phyloP scores from a whole-genome alignment of 345 rosid species.

The Mercurialis annua region DNA sequence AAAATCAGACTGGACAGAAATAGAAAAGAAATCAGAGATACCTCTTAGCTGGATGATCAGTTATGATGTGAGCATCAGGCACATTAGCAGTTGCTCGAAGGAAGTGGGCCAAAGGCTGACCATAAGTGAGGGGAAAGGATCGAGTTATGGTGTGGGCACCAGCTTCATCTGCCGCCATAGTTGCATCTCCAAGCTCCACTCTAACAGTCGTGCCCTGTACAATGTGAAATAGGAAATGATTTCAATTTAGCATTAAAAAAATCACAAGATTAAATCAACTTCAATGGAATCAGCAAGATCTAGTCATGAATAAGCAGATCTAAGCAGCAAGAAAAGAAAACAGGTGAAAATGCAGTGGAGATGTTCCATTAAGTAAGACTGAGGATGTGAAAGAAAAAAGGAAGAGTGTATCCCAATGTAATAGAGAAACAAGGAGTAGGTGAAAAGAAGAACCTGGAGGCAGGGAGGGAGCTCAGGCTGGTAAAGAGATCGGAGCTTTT shows the following conservation, averaged over 20 bases:
- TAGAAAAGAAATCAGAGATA: slow-evolving; percentile 10
- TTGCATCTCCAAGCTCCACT: slow-evolving; percentile 86
- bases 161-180: slow-evolving; percentile 59
- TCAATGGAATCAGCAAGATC: background rate
- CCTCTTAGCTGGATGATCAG: slow-evolving; percentile 79
- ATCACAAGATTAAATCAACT: slow-evolving; percentile 10
- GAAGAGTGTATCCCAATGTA: background rate
- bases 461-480: slow-evolving; percentile 90
- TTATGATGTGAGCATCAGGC: slow-evolving; percentile 86
- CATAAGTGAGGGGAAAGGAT: slow-evolving; percentile 75
- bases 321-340: background rate
- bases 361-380: background rate
- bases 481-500: slow-evolving; percentile 73
- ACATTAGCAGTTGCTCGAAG: slow-evolving; percentile 82
- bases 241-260: background rate
- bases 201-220: slow-evolving; percentile 92
- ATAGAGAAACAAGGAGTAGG: background rate
- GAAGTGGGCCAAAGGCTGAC: slow-evolving; percentile 94
- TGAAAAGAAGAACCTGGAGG: slow-evolving; percentile 55
- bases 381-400: background rate
- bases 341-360: background rate
- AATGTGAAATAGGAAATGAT: background rate
- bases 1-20: background rate
- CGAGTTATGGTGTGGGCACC: slow-evolving; percentile 63
- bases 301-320: background rate